Percentiles rank a stretch among this genome's conserved stretches.
Evolutionary conservation across 495 filamentous ascomycete genomes (phyloP).

Genomic region (Hypoxylon perforatum): DNA sequence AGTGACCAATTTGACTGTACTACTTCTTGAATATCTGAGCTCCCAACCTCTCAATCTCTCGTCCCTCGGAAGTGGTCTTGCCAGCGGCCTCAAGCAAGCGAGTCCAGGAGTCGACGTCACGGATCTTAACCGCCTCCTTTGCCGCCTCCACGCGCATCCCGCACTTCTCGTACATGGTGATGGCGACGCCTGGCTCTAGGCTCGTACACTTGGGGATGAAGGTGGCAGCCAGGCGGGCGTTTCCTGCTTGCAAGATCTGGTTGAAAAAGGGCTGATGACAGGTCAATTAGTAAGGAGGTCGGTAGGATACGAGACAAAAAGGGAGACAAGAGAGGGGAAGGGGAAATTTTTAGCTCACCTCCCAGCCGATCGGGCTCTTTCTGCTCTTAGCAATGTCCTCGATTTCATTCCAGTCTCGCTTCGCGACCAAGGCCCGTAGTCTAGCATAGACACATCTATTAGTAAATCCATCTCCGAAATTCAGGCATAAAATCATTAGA

Average conservation of each 20-base stretch:
- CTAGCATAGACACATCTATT: no score
- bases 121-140: constrained; percentile 87
- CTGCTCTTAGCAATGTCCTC: constrained; percentile 79
- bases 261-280: constrained; percentile 84
- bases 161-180: constrained; percentile 97
- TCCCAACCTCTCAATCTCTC: constrained; percentile 60
- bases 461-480: no score
- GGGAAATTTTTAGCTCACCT: constrained; percentile 66
- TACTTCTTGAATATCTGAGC: constrained; percentile 56
- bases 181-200: constrained; percentile 68
- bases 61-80: constrained; percentile 52
- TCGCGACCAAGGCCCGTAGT: constrained; percentile 86
- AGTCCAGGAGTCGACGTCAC: constrained; percentile 72
- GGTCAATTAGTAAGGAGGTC: constrained; percentile 26
- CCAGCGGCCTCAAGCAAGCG: constrained; percentile 60
- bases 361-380: constrained; percentile 97
- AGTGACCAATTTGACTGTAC: not conserved
- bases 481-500: not conserved
- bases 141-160: constrained; percentile 90
- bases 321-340: constrained; percentile 10
- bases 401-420: constrained; percentile 89
- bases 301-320: constrained; percentile 5
- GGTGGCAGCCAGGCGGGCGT: constrained; percentile 81
- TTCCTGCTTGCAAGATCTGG: constrained; percentile 86
- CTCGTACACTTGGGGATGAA: constrained; percentile 89